These are phyloP conservation scores for Pythium sukuiense DNA, from an alignment of 352 stramenopile genomes.

Conservation along the genomic window DNA sequence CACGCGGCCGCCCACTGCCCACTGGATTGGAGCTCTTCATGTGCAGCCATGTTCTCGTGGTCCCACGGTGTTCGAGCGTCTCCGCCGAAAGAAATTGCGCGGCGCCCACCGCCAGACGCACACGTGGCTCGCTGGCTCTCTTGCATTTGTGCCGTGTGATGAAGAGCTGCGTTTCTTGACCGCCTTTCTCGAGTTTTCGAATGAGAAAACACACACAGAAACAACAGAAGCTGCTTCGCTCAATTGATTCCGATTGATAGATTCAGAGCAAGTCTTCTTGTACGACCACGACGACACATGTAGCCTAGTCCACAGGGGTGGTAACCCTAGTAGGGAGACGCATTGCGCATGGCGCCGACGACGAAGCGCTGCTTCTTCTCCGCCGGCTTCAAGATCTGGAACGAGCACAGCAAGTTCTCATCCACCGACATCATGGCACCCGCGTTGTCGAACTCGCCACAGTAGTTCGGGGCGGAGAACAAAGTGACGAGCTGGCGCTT, in stretches of 20 bases:
- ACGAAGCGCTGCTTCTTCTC: slow-evolving; percentile 83
- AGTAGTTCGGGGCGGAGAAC: slow-evolving; percentile 92
- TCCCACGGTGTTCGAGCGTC: slow-evolving; percentile 1
- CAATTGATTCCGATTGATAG: background rate
- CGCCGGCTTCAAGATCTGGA: slow-evolving; percentile 72
- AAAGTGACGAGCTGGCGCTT: slow-evolving; percentile 88
- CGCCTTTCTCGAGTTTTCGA: background rate
- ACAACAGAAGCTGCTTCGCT: background rate
- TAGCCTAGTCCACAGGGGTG: background rate
- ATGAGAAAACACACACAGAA: background rate
- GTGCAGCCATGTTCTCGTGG: slow-evolving; percentile 18
- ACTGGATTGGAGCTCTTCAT: background rate
- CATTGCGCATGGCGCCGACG: slow-evolving; percentile 40
- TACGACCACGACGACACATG: background rate
- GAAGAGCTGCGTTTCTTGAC: too few species aligned
- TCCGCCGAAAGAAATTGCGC: slow-evolving; percentile 6
- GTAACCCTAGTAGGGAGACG: slow-evolving; percentile 13
- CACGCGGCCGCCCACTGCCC: slow-evolving; percentile 5
- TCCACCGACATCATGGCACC: slow-evolving; percentile 81
- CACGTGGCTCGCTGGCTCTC: background rate
- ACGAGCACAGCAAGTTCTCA: slow-evolving; percentile 73
- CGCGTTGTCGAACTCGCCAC: slow-evolving; percentile 79
- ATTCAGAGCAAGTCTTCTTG: background rate
- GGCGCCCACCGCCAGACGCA: background rate
- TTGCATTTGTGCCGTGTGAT: too few species aligned